Base-by-base conservation (phyloP, 331 rosid genomes). In the Malus hybrid region DNA sequence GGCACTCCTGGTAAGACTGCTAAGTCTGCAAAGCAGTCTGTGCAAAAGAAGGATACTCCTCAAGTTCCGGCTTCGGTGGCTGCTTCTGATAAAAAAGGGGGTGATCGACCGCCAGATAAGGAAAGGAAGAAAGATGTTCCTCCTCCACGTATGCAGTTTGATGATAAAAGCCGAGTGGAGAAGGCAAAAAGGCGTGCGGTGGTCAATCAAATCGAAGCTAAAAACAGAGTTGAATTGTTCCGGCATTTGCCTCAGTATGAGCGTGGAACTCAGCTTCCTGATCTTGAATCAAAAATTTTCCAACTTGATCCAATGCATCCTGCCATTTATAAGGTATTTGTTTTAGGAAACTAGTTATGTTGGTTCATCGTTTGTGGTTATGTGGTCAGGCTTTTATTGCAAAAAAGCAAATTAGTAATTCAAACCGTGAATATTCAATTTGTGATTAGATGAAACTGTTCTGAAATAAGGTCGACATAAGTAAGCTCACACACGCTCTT, bases 201-300 rank as follows among this genome's bases (percentile, higher is more conserved):
- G 71, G 85, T 89, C 72, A 82, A 86, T 80, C 93, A 88, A 86
- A 86, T 86, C 55, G 93, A 89, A 85, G 89, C 88, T 59, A 83
- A 73, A 79, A 89, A 87, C 73, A 83, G 89, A 85, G 95, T 88
- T 80, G 93, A 91, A 82, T 69, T 91, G 70, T 91, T 91, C 83
- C 88, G 80, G 66, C 95, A 91, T 85, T 83, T 91, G 87, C 95
- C 95, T 77, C 97, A 91, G 76, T 89, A 85, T 78, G 95, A 91
- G 77, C 82, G 69, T 70, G 93, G 93, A 69, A 75, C 79, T 71
- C 90, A 86, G 74, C 89, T 86, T 79, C 85, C 95, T 73, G 82
- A 87, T 75, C 90, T 89, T 13, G 88, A 87, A 75, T 80, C 93
- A 8, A 91, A 70, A 74, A 42, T 89, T 83, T 91, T 91, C 78